Percentiles rank a stretch among this genome's conserved stretches.
Conservation (phyloP, 2,329 filamentous ascomycete species). For the Epichloe scottii region DNA sequence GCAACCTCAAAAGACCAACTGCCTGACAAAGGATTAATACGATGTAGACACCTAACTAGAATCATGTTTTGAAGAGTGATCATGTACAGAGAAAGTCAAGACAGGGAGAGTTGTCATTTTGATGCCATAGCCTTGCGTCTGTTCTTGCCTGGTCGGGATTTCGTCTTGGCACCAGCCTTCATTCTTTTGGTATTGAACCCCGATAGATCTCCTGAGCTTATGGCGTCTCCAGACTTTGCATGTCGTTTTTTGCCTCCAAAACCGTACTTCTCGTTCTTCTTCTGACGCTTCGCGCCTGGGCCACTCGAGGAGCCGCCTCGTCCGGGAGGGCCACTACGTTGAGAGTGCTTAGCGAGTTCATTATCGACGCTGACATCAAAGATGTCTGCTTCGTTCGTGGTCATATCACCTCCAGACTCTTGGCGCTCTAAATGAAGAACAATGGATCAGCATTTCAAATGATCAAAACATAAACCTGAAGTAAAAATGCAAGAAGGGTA, state of each 20-base stretch:
- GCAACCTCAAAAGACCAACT: too few relatives aligned
- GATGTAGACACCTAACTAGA: neutral
- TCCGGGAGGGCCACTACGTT: slow-evolving; percentile 27
- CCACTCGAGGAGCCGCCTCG: slow-evolving; percentile 9
- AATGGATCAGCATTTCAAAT: neutral
- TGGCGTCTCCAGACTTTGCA: slow-evolving; percentile 79
- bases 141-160: slow-evolving; percentile 38
- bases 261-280: slow-evolving; percentile 91
- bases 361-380: slow-evolving; percentile 83
- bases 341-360: slow-evolving; percentile 34
- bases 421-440: slow-evolving; percentile 59
- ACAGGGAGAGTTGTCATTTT: slow-evolving; percentile 8
- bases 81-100: neutral
- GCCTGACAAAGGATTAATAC: neutral
- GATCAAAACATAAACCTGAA: too few relatives aligned
- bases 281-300: slow-evolving; percentile 56
- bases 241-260: slow-evolving; percentile 94
- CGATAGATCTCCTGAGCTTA: slow-evolving; percentile 67
- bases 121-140: slow-evolving; percentile 32
- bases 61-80: neutral
- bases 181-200: slow-evolving; percentile 73
- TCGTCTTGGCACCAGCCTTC: slow-evolving; percentile 45
- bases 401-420: slow-evolving; percentile 48
- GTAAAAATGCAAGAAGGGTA: neutral
- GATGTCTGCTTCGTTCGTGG: slow-evolving; percentile 68